Base-by-base conservation (phyloP, 345 rosid genomes). In the Linum lewisii region DNA sequence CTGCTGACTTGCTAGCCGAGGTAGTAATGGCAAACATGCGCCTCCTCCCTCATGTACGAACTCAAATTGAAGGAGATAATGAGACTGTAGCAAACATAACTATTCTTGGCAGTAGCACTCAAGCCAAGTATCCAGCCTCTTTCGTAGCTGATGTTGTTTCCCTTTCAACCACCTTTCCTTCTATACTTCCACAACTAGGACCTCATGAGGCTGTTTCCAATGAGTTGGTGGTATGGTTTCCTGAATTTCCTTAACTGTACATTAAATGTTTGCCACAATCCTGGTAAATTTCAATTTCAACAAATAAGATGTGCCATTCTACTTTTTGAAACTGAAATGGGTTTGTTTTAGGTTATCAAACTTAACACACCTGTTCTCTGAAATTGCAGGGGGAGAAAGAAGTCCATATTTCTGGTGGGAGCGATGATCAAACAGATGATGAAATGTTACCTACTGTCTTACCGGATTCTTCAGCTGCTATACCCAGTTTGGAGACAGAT, bases 11-110 rank as follows among this genome's bases (percentile, higher is more conserved):
- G 77, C 89, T 93, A 50, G 94, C 97, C 20, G 99, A 93, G 64
- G 88, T 93, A 56, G 99, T 93, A 71, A 89, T 93, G 82, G 84
- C 95, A 70, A 89, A 93, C 71, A 93, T 93, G 94, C 72, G 77
- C 68, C 74, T 86, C 75, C 90, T 89, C 62, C 86, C 88, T 57
- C 37, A 70, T 53, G 67, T 58, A 53, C 67, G 50, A 45, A 72
- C 84, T 42, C 76, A 67, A 62, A 70, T 77, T 44, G 87, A 86
- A 62, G 85, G 78, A 66, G 82, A 69, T 34, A 79, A 82, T 67
- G 87, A 82, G 69, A 69, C 69, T 60, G 69, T 84, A 61, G 45
- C 67, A 67, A 71, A 82, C 73, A 83, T 88, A 82, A 74, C 77
- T 74, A 77, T 88, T 66, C 67, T 69, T 77, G 96, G 84, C 64